Evolutionary conservation across 371 early-diverging fungal genomes (phyloP).

Genomic region (Lichtheimia corymbifera): DNA sequence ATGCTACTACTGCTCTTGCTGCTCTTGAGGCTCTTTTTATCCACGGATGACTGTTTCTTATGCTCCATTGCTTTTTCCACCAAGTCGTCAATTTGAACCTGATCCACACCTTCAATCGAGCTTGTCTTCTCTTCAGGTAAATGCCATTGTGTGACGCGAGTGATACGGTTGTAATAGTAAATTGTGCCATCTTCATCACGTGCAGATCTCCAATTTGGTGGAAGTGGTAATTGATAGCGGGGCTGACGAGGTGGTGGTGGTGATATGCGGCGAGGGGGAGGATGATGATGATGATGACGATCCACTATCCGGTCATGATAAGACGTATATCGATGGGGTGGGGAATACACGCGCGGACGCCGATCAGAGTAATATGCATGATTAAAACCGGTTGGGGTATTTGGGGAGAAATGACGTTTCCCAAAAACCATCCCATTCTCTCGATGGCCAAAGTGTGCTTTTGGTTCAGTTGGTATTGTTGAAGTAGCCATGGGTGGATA

Average conservation of each 20-base stretch:
- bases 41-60: no score
- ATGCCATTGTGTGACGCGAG: constrained; percentile 48
- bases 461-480: constrained; percentile 10
- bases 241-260: not conserved
- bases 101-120: constrained; percentile 33
- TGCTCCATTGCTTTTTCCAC: constrained; percentile 21
- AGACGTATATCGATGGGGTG: no score
- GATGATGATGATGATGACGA: no score
- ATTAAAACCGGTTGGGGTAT: no score
- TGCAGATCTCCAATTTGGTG: constrained; percentile 43
- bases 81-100: constrained; percentile 25
- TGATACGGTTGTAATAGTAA: constrained; percentile 44
- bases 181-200: constrained; percentile 27
- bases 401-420: no score
- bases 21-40: constrained; percentile 15
- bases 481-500: constrained; percentile 27
- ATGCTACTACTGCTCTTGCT: not conserved
- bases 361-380: no score
- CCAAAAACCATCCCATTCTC: no score
- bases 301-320: not conserved
- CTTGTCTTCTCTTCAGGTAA: constrained; percentile 36
- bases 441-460: no score
- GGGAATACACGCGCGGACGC: no score
- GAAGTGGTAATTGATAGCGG: constrained; percentile 13
- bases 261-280: not conserved